Evolutionary conservation across 2,329 filamentous ascomycete species (phyloP).

Genomic region (Colletotrichum destructivum): DNA sequence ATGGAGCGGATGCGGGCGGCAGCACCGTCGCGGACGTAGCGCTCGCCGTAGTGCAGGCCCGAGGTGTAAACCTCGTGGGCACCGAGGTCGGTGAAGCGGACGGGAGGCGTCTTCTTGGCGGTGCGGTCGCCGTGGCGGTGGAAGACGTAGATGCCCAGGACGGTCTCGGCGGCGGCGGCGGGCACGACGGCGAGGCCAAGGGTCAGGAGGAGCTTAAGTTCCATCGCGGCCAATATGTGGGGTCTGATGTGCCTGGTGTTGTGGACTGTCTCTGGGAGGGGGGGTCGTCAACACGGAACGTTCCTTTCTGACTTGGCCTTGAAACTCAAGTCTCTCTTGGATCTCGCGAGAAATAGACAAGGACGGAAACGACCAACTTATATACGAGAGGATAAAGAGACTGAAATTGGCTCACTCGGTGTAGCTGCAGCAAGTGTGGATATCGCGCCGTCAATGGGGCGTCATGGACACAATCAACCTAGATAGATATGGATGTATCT

Average conservation of each 20-base stretch:
- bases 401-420: conserved; percentile 4
- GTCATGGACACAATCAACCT: conserved; percentile 6
- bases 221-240: conserved; percentile 50
- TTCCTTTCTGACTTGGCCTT: not conserved
- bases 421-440: not conserved
- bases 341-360: too few species aligned
- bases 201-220: conserved; percentile 54
- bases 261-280: not conserved
- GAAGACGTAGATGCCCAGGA: conserved; percentile 89
- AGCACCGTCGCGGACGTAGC: conserved; percentile 78
- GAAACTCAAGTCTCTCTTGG: too few species aligned
- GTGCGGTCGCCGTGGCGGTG: conserved; percentile 92
- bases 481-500: not conserved
- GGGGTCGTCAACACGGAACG: not conserved
- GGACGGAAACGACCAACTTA: not conserved
- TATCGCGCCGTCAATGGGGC: conserved; percentile 8
- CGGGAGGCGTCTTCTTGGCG: conserved; percentile 79
- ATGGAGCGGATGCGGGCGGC: conserved; percentile 76
- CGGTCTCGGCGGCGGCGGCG: conserved; percentile 71
- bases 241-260: conserved; percentile 14
- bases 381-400: not conserved
- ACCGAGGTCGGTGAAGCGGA: conserved; percentile 83
- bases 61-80: conserved; percentile 81
- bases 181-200: conserved; percentile 53
- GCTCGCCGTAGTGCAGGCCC: conserved; percentile 81